These are phyloP conservation scores for Oryza meyeriana DNA, from an alignment of 176 grass and related monocot species.

Conservation along the genomic window DNA sequence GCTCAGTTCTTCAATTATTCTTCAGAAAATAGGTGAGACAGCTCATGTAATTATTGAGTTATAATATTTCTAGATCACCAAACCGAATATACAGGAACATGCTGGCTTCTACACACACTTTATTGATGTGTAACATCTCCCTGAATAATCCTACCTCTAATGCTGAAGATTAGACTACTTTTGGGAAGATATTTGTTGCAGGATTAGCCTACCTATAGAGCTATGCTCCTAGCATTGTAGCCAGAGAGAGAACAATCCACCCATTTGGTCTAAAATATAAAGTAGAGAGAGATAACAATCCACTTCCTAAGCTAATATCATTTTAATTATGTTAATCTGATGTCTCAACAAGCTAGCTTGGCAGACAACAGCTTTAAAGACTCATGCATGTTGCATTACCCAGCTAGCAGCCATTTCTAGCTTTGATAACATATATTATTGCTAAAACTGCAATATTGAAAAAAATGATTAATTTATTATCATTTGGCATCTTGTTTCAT, in stretches of 20 bases:
- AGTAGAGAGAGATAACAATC: background rate
- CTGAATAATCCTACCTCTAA: background rate
- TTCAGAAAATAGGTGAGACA: background rate
- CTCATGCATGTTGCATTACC: conserved; percentile 26
- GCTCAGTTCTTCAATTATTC: background rate
- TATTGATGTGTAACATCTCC: background rate
- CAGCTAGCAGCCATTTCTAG: background rate
- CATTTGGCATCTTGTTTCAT: conserved; percentile 1
- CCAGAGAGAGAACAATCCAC: background rate
- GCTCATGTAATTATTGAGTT: no score
- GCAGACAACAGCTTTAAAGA: conserved; percentile 22
- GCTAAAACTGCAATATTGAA: background rate
- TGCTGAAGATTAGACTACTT: background rate
- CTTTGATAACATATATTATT: conserved; percentile 12
- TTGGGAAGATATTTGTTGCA: background rate
- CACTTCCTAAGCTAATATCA: background rate
- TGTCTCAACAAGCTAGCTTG: background rate
- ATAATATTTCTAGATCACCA: background rate
- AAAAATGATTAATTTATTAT: conserved; percentile 1
- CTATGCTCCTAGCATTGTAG: background rate
- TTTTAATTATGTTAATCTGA: background rate
- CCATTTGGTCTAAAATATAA: background rate
- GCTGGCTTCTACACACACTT: background rate
- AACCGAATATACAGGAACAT: background rate
- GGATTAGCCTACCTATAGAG: background rate